Conservation (phyloP, 2,329 filamentous ascomycete species). For the Arthrobotrys conoides region DNA sequence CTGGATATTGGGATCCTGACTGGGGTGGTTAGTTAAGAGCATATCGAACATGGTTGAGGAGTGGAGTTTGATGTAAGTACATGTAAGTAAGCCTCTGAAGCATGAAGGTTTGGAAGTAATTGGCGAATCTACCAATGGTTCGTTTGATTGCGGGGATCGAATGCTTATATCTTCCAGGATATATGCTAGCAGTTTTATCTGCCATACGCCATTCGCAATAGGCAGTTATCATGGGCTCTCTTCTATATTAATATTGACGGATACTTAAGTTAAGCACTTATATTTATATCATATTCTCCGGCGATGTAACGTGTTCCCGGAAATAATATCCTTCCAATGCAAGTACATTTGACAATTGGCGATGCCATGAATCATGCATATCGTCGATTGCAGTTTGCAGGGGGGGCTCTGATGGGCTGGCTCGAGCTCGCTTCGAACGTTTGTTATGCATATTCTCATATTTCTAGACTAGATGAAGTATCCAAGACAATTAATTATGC, state of each 20-base stretch:
- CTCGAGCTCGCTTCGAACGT: not conserved
- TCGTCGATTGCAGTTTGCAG: conserved; percentile 3
- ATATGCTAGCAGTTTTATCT: not conserved
- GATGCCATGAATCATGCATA: not conserved
- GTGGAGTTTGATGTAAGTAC: conserved; percentile 3
- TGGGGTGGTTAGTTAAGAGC: not conserved
- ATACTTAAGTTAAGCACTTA: not conserved
- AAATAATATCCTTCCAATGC: not conserved
- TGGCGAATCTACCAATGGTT: conserved; percentile 10
- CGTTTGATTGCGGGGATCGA: not conserved
- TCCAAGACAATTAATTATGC: not conserved
- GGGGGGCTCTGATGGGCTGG: not conserved
- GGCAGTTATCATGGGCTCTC: not conserved
- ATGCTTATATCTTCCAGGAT: conserved; percentile 24
- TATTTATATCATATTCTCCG: conserved; percentile 9
- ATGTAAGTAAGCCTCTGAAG: conserved; percentile 9
- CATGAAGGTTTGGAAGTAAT: not conserved
- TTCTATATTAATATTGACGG: not conserved
- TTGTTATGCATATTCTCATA: not conserved
- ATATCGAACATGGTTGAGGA: conserved; percentile 3
- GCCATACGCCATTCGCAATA: not conserved
- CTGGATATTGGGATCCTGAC: conserved; percentile 22
- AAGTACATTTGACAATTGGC: not conserved
- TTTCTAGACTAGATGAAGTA: not conserved
- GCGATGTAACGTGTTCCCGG: conserved; percentile 10